These are phyloP conservation scores for Hyaloperonospora arabidopsidis DNA, from an alignment of 352 stramenopile species.

Conservation along the genomic window DNA sequence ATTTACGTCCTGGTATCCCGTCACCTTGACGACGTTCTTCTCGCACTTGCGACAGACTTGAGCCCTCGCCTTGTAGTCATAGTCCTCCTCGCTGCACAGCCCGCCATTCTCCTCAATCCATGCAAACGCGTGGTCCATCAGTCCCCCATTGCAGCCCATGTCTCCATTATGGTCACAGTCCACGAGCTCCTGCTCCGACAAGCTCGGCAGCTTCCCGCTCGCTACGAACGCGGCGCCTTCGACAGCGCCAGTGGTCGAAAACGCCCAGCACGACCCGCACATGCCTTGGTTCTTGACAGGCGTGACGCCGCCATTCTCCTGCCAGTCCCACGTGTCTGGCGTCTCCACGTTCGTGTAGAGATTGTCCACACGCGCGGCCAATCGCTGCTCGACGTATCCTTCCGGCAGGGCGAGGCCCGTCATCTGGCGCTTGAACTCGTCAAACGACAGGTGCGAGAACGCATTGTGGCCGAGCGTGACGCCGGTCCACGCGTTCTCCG, in stretches of 20 bases:
- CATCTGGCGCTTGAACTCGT: slow-evolving; percentile 88
- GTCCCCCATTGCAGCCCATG: slow-evolving; percentile 93
- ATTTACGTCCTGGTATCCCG: slow-evolving; percentile 65
- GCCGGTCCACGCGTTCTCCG: slow-evolving; percentile 48
- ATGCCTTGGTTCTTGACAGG: slow-evolving; percentile 90
- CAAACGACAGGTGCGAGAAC: slow-evolving; percentile 89
- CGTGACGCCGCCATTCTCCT: slow-evolving; percentile 87
- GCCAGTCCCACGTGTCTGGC: slow-evolving; percentile 91
- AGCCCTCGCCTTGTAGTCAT: slow-evolving; percentile 88
- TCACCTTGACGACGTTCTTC: slow-evolving; percentile 72
- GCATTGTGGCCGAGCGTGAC: slow-evolving; percentile 60
- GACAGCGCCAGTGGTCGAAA: slow-evolving; percentile 94
- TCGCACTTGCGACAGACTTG: slow-evolving; percentile 77
- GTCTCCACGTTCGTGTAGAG: slow-evolving; percentile 35
- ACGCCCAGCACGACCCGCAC: slow-evolving; percentile 95
- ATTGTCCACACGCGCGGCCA: slow-evolving; percentile 29
- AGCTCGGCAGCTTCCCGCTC: slow-evolving; percentile 80
- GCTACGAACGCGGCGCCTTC: slow-evolving; percentile 95
- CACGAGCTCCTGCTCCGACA: slow-evolving; percentile 98
- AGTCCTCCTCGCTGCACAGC: slow-evolving; percentile 92
- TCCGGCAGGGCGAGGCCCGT: slow-evolving; percentile 46
- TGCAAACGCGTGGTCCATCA: slow-evolving; percentile 97
- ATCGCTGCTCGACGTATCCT: slow-evolving; percentile 56
- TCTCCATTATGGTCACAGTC: slow-evolving; percentile 94
- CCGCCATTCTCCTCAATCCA: slow-evolving; percentile 89